A percentile compares a stretch with the other conserved stretches of the same genome.
Evolutionary conservation across 2,329 filamentous ascomycete species (phyloP).

Genomic region (Geoglossum cookeanum): DNA sequence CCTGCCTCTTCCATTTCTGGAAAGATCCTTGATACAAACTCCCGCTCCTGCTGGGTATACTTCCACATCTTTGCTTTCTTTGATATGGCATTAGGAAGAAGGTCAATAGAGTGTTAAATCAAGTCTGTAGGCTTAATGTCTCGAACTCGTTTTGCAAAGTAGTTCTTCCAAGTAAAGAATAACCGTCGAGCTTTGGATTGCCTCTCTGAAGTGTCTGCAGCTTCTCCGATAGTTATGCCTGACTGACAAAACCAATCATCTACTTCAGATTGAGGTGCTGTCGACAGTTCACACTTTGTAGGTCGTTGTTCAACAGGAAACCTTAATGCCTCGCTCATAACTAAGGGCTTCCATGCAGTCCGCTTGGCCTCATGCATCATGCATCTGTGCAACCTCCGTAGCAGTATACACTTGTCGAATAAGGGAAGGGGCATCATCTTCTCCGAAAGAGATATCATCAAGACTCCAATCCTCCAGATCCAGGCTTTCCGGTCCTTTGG

Average conservation of each 20-base stretch:
- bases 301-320: neutral
- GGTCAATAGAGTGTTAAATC: neutral
- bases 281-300: neutral
- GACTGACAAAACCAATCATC: neutral
- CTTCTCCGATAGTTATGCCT: neutral
- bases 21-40: neutral
- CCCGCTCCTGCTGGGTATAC: neutral
- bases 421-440: neutral
- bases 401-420: neutral
- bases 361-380: neutral
- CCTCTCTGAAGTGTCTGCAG: neutral
- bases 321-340: neutral
- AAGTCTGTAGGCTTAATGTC: neutral
- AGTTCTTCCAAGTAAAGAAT: neutral
- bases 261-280: neutral
- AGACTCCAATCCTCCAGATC: neutral
- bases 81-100: neutral
- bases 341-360: neutral
- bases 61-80: neutral
- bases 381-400: neutral
- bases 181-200: neutral
- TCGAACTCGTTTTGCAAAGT: neutral
- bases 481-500: neutral
- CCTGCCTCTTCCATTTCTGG: neutral
- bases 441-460: neutral